Conservation (phyloP, 208 protist species). For the Leishmania arabica region DNA sequence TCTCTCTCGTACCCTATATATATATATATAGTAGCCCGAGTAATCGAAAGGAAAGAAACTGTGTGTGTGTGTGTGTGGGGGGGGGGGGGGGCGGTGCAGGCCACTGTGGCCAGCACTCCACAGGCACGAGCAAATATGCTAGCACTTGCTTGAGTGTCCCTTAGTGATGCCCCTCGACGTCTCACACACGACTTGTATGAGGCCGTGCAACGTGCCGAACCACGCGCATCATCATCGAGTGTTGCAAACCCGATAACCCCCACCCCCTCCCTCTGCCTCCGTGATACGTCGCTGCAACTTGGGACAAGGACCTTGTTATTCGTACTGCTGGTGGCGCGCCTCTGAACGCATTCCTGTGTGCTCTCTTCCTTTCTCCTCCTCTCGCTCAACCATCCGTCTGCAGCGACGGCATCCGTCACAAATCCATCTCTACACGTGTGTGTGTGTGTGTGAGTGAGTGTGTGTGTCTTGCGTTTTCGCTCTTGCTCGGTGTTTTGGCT, state of each 20-base stretch:
- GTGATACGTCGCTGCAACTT: not conserved
- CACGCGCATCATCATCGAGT: not conserved
- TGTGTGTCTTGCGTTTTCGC: not conserved
- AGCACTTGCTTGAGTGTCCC: not conserved
- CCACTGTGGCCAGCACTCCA: not conserved
- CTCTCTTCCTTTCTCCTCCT: not conserved
- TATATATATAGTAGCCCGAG: not conserved
- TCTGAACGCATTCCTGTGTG: not conserved
- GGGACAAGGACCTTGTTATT: not conserved
- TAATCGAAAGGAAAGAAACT: not conserved
- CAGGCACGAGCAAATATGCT: not conserved
- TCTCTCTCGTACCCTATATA: not conserved
- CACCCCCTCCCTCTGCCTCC: not conserved
- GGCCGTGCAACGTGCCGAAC: not conserved
- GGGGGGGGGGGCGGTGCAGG: not conserved
- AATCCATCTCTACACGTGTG: not conserved
- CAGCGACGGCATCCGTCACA: not conserved
- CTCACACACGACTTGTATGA: not conserved
- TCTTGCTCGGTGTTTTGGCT: not conserved
- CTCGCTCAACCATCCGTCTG: not conserved
- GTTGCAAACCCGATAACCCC: not conserved
- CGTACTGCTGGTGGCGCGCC: not conserved
- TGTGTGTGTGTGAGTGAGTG: not conserved
- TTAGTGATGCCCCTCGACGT: not conserved
- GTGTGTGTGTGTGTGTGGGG: too few species aligned